Conservation (phyloP, 1,139 yeast genomes). For the Wickerhamiella infanticola region DNA sequence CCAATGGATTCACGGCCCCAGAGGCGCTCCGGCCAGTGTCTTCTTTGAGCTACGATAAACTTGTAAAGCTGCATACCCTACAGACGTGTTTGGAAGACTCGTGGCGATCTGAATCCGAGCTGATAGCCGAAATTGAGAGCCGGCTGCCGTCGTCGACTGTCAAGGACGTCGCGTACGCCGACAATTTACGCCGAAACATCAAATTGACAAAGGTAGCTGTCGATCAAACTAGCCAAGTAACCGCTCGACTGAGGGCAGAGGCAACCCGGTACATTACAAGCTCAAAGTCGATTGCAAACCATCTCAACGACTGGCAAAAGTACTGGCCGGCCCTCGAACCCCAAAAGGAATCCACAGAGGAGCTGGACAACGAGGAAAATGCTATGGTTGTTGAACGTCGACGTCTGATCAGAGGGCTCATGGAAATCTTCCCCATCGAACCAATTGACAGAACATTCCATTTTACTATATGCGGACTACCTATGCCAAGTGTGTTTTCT, state of each 20-base stretch:
- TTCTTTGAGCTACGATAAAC: constrained; percentile 18
- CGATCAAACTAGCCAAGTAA: neutral
- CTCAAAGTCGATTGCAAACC: neutral
- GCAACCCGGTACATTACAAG: neutral
- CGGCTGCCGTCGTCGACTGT: constrained; percentile 4
- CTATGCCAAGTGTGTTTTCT: constrained; percentile 17
- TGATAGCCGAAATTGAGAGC: constrained; percentile 10
- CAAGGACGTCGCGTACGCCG: neutral
- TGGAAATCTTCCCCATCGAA: constrained; percentile 26
- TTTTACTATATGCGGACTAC: constrained; percentile 26
- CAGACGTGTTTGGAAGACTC: constrained; percentile 30
- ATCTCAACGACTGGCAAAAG: neutral
- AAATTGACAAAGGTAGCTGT: neutral
- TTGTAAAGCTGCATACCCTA: constrained; percentile 33
- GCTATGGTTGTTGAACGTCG: constrained; percentile 8
- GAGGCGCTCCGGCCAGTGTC: neutral
- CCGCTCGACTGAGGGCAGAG: neutral
- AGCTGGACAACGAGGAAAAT: neutral
- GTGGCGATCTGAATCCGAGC: constrained; percentile 17
- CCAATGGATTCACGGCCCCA: neutral
- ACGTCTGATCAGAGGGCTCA: constrained; percentile 16
- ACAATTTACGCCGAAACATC: neutral
- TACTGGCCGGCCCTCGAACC: neutral
- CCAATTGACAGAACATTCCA: constrained; percentile 18
- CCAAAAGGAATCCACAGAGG: neutral